Evolutionary conservation across 164 flowering plant genomes (phyloP), one percentile per base, ranked within the genome.

Genomic region (Annona cherimola): DNA sequence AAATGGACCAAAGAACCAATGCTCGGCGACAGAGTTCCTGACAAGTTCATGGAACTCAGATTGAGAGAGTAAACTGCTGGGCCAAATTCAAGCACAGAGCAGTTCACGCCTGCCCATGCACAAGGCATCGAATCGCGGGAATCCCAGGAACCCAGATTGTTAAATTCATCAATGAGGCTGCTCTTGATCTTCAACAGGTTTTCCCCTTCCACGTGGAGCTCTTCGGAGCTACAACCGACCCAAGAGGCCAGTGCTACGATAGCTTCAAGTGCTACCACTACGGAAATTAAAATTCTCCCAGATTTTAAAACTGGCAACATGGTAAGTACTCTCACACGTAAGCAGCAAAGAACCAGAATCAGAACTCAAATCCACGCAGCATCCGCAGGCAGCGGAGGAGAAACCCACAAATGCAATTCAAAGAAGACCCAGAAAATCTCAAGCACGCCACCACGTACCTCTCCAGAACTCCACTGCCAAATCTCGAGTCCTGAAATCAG

Each of bases 21-120:
- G 65, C 83, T 81, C 16, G 90, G 81, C 67, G 85, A 81, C 26
- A 90, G 62, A 3, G 76, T 77, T 16, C 98, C 98, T 0, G 97
- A 88, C 40, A 94, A 89, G 72, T 89, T 90, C 88, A 82, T 75
- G 11, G 77, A 74, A 35, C 55, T 75, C 85, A 94, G 79, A 83
- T 81, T 69, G 42, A 94, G 86, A 69, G 90, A 83, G 76, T n/a
- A 39, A 11, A 94, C 94, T 1, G 84, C 83, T 1, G 82, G 90
- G 54, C 67, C 69, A 50, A 75, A 69, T 18, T 62, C 42, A 63
- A 61, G 66, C 57, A 54, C 19, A 5, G 65, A 55, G 43, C 77
- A 75, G 44, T 59, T 54, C 20, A 75, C 77, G 61, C 77, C 77
- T 2, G 4, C 71, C 80, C 80, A 77, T 44, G 41, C 18, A 54